These are phyloP conservation scores for Fusarium sp. DNA, from an alignment of 2,329 filamentous ascomycete genomes.

Conservation along the genomic window DNA sequence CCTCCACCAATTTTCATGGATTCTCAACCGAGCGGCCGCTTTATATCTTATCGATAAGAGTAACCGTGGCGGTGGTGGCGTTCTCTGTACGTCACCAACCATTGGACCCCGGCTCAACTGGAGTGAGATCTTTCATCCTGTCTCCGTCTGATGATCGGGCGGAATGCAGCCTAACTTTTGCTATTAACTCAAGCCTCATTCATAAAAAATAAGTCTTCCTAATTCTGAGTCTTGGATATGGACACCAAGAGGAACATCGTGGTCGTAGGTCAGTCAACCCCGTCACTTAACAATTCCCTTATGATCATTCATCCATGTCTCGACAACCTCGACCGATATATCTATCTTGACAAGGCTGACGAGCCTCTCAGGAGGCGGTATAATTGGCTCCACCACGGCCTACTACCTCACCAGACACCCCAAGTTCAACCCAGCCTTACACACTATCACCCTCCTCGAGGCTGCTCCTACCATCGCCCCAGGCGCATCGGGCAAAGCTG, in stretches of 20 bases:
- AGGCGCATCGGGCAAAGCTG: slow-evolving; percentile 95
- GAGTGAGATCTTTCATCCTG: neutral
- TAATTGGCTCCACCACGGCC: slow-evolving; percentile 91
- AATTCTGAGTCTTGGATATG: slow-evolving; percentile 43
- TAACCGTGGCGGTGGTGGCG: slow-evolving; percentile 11
- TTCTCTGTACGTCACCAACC: slow-evolving; percentile 29
- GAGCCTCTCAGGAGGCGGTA: slow-evolving; percentile 77
- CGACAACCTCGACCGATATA: slow-evolving; percentile 15
- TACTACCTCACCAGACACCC: slow-evolving; percentile 92
- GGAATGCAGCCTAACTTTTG: slow-evolving; percentile 1
- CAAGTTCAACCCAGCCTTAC: slow-evolving; percentile 78
- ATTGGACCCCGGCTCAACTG: neutral
- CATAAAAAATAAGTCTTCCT: neutral
- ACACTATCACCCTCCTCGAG: slow-evolving; percentile 89
- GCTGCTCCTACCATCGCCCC: slow-evolving; percentile 84
- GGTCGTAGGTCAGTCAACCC: slow-evolving; percentile 60
- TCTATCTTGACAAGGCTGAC: slow-evolving; percentile 22
- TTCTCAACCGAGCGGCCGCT: slow-evolving; percentile 5
- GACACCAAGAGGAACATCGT: slow-evolving; percentile 61
- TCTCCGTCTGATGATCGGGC: slow-evolving; percentile 11
- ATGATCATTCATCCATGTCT: neutral
- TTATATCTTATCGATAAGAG: slow-evolving; percentile 22
- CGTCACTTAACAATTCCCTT: slow-evolving; percentile 2
- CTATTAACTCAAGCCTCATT: neutral
- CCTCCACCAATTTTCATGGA: slow-evolving; percentile 18